Evolutionary conservation across 164 flowering plant species (phyloP).

Genomic region (Nymphaea colorata): DNA sequence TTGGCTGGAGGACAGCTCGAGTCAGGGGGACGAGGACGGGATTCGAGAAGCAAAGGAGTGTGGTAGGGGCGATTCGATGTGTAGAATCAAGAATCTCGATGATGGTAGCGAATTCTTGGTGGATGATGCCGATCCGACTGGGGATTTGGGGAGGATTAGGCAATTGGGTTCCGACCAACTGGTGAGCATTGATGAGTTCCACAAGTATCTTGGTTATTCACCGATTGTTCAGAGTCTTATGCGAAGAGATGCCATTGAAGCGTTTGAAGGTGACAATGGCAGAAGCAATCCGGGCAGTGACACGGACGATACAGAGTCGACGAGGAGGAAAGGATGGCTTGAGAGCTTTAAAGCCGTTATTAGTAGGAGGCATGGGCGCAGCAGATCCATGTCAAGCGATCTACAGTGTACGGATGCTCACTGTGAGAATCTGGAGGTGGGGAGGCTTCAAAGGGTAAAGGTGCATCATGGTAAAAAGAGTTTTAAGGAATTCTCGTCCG

Average conservation of each 20-base stretch:
- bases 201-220: constrained; percentile 24
- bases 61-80: constrained; percentile 1
- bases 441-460: constrained; percentile 22
- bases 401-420: not conserved
- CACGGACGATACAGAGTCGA: not conserved
- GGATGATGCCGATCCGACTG: constrained; percentile 20
- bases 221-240: constrained; percentile 20
- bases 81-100: constrained; percentile 30
- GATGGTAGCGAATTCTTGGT: constrained; percentile 20
- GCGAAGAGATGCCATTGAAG: constrained; percentile 11
- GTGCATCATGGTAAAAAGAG: constrained; percentile 32
- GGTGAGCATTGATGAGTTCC: constrained; percentile 37
- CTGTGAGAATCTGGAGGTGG: not conserved
- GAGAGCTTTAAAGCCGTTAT: constrained; percentile 25
- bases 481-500: constrained; percentile 55
- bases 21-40: constrained; percentile 11
- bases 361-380: constrained; percentile 12
- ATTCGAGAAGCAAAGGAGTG: not conserved
- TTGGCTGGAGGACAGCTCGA: constrained; percentile 10
- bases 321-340: constrained; percentile 36
- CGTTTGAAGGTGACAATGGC: not conserved
- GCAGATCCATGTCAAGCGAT: constrained; percentile 1
- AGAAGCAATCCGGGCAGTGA: not conserved
- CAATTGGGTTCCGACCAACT: constrained; percentile 29
- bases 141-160: constrained; percentile 17